A percentile compares a stretch with the other conserved stretches of the same genome.
phyloP scores from a whole-genome alignment of 2,329 filamentous ascomycete genomes.

The Exophiala sp. region DNA sequence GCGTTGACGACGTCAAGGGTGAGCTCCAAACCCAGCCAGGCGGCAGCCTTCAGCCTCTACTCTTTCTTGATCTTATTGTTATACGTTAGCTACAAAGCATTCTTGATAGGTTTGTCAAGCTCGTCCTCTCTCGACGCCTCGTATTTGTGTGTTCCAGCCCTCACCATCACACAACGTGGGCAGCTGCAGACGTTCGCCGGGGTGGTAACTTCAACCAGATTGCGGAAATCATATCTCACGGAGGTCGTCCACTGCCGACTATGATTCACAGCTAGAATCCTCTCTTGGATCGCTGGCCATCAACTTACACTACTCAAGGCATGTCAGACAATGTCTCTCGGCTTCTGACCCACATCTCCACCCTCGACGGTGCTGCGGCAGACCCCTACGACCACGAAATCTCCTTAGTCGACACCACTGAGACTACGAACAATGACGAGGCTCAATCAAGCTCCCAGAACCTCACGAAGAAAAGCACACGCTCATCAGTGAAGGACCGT shows the following conservation, averaged over 20 bases:
- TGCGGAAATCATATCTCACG: background rate
- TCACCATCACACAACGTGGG: background rate
- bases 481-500: slow-evolving; percentile 36
- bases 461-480: slow-evolving; percentile 33
- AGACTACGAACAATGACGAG: slow-evolving; percentile 28
- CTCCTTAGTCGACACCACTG: slow-evolving; percentile 40
- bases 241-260: background rate
- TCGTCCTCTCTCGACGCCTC: no score
- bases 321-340: slow-evolving; percentile 24
- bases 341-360: slow-evolving; percentile 16
- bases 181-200: background rate
- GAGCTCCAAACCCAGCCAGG: background rate
- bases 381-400: slow-evolving; percentile 28
- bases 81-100: background rate
- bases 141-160: background rate
- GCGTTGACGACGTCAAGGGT: slow-evolving; percentile 12
- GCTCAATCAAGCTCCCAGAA: slow-evolving; percentile 23
- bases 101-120: no score
- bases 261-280: slow-evolving; percentile 1
- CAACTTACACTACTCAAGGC: slow-evolving; percentile 1
- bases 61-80: background rate
- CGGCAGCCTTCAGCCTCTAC: background rate
- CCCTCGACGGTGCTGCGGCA: slow-evolving; percentile 20
- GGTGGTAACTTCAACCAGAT: background rate
- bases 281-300: background rate